phyloP scores from a whole-genome alignment of 1,139 yeast genomes.

The Debaryomyces psychrophilus region DNA sequence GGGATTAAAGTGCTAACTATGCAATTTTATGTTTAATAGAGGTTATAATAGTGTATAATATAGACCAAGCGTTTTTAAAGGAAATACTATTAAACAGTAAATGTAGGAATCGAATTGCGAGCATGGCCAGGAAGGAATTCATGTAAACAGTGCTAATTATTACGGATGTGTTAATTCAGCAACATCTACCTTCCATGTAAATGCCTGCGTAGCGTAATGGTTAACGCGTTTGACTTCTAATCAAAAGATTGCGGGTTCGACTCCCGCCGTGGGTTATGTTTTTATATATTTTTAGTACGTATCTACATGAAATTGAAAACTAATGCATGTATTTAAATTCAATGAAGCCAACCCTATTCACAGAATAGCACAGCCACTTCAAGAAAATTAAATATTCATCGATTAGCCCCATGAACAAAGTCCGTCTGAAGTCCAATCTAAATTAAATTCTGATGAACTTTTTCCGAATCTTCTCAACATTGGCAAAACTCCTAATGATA shows the following conservation, averaged over 20 bases:
- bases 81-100: not conserved
- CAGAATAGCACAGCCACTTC: not conserved
- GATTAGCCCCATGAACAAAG: constrained; percentile 33
- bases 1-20: not conserved
- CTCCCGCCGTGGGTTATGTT: constrained; percentile 34
- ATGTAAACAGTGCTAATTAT: no score
- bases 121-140: no score
- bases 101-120: not conserved
- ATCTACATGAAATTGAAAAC: no score
- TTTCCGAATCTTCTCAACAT: constrained; percentile 40
- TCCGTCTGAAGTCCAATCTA: constrained; percentile 43
- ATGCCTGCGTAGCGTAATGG: constrained; percentile 35
- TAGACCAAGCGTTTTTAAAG: not conserved
- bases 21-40: not conserved
- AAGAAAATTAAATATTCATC: not conserved
- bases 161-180: not conserved
- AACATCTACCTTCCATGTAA: not conserved
- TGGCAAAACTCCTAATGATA: constrained; percentile 31
- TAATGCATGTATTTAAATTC: not conserved
- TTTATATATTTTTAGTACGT: not conserved
- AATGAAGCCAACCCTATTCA: no score
- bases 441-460: constrained; percentile 30
- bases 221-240: constrained; percentile 39
- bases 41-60: constrained; percentile 1
- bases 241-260: constrained; percentile 40